These are phyloP conservation scores for Mycosphaerella sp. DNA, from an alignment of 2,329 filamentous ascomycete genomes.

Conservation along the genomic window DNA sequence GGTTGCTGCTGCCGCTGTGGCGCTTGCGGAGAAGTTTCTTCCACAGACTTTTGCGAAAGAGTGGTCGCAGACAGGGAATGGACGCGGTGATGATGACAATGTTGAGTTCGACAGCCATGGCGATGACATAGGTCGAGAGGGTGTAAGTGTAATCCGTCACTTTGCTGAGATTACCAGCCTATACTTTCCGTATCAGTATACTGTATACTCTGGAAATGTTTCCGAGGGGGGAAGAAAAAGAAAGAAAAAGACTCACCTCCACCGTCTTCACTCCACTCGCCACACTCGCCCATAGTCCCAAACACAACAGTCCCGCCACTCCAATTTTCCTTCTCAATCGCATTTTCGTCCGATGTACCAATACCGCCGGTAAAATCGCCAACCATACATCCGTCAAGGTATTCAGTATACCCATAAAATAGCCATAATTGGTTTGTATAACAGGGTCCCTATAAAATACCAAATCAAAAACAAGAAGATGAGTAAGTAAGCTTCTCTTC, in stretches of 20 bases:
- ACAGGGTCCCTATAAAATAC: not conserved
- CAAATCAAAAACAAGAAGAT: no score
- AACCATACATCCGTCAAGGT: conserved; percentile 29
- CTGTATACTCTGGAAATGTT: no score
- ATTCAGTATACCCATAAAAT: conserved; percentile 27
- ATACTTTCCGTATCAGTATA: no score
- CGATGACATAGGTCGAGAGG: conserved; percentile 25
- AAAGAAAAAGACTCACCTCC: conserved; percentile 13
- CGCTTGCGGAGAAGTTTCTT: no score
- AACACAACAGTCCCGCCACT: conserved; percentile 4
- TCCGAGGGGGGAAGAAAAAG: not conserved
- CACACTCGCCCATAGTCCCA: conserved; percentile 24
- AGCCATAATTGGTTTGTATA: conserved; percentile 21
- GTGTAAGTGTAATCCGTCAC: conserved; percentile 30
- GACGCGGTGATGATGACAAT: conserved; percentile 33
- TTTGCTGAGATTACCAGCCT: conserved; percentile 21
- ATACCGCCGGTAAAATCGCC: conserved; percentile 26
- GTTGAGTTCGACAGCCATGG: conserved; percentile 30
- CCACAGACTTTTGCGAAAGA: not conserved
- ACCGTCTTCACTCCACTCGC: conserved; percentile 30
- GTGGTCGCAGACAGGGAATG: conserved; percentile 26
- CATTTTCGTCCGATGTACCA: conserved; percentile 28
- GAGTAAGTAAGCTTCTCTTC: no score
- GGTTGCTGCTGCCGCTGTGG: not conserved
- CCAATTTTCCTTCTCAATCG: conserved; percentile 23